Conservation (phyloP, 2,329 filamentous ascomycete genomes). For the Pseudovirgaria hyperparasitica region DNA sequence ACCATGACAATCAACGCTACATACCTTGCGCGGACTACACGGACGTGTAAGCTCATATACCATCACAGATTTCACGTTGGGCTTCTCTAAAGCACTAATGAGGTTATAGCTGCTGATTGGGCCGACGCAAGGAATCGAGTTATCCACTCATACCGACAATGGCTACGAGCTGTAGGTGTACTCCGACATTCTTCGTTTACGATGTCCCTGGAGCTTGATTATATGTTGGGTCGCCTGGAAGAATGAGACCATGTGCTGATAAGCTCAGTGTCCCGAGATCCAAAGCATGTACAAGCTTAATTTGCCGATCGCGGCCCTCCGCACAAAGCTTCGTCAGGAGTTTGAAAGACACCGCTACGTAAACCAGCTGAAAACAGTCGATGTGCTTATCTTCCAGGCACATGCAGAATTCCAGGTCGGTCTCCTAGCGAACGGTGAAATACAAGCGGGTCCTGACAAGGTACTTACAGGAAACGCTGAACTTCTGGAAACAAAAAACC, state of each 20-base stretch:
- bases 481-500: conserved; percentile 96
- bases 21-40: conserved; percentile 56
- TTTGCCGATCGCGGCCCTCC: conserved; percentile 73
- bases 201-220: too few species aligned
- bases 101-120: conserved; percentile 67
- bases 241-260: too few species aligned
- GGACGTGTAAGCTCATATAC: conserved; percentile 32
- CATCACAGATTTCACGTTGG: conserved; percentile 8
- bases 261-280: conserved; percentile 89
- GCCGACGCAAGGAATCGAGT: conserved; percentile 77
- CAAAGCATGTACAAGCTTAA: conserved; percentile 94
- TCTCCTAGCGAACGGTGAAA: background rate
- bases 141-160: conserved; percentile 80
- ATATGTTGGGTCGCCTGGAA: too few species aligned
- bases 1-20: conserved; percentile 75
- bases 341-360: conserved; percentile 94
- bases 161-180: conserved; percentile 81
- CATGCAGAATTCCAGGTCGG: conserved; percentile 85
- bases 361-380: conserved; percentile 74
- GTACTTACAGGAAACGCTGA: conserved; percentile 71
- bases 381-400: conserved; percentile 82
- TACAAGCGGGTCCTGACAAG: background rate
- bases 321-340: conserved; percentile 90
- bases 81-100: too few species aligned
- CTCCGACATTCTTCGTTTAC: too few species aligned